Percentiles rank a stretch among this genome's conserved stretches.
These are phyloP conservation scores for Talaromyces piceae DNA, from an alignment of 2,329 filamentous ascomycete species.

Conservation along the genomic window DNA sequence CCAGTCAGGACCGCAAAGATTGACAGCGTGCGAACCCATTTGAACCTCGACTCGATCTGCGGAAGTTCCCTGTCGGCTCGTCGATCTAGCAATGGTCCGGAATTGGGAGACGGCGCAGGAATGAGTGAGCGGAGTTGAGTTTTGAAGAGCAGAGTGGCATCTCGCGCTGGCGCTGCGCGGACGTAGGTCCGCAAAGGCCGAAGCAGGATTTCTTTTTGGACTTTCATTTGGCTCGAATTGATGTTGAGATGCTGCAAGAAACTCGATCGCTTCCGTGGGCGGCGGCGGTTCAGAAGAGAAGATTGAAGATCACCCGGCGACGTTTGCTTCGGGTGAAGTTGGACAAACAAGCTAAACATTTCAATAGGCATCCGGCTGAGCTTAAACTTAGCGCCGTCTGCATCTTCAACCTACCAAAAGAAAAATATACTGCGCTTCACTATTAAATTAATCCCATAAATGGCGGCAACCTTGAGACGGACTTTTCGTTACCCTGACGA, in stretches of 20 bases:
- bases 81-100: conserved; percentile 46
- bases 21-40: conserved; percentile 68
- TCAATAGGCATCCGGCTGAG: background rate
- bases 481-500: conserved; percentile 69
- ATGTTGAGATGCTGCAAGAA: background rate
- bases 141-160: conserved; percentile 5
- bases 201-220: background rate
- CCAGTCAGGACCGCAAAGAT: conserved; percentile 69
- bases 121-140: conserved; percentile 39
- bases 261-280: background rate
- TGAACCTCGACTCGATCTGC: conserved; percentile 39
- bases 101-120: conserved; percentile 43
- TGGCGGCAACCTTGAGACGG: conserved; percentile 58
- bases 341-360: background rate
- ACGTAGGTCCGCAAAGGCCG: conserved; percentile 4
- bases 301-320: background rate
- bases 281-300: background rate
- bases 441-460: conserved; percentile 15
- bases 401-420: background rate
- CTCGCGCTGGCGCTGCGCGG: background rate
- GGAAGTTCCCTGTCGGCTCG: conserved; percentile 48
- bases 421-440: background rate
- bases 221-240: conserved; percentile 2
- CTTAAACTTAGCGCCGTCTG: background rate
- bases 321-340: background rate